Conservation (phyloP, 495 filamentous ascomycete genomes). For the Trichoderma gamsii region DNA sequence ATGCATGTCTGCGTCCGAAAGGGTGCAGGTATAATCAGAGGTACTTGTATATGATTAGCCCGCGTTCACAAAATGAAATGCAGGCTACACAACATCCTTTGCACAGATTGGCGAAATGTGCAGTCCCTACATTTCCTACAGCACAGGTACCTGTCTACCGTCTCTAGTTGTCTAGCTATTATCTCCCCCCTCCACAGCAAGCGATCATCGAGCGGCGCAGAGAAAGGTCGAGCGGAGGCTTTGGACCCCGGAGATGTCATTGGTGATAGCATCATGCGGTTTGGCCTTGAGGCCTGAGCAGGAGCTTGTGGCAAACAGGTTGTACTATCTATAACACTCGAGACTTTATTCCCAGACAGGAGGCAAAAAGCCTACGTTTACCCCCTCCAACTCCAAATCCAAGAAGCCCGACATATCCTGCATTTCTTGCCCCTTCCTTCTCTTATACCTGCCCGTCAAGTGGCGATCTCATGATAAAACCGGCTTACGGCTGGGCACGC, state of each 20-base stretch:
- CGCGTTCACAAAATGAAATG: not conserved
- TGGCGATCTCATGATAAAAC: too few species aligned
- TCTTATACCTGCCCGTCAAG: too few species aligned
- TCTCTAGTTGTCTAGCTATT: not conserved
- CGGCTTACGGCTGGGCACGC: too few species aligned
- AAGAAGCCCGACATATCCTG: too few species aligned
- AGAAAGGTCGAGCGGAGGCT: not conserved
- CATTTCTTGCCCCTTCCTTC: too few species aligned
- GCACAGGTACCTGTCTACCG: not conserved
- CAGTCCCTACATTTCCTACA: not conserved
- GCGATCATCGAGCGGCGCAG: not conserved
- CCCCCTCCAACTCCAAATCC: too few species aligned
- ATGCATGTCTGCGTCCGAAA: constrained; percentile 3
- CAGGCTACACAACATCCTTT: not conserved
- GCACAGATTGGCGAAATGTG: not conserved
- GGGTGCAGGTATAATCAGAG: not conserved
- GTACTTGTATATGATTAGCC: not conserved
- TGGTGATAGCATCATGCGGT: not conserved
- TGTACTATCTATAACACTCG: too few species aligned
- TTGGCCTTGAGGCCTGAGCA: not conserved
- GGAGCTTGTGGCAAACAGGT: not conserved
- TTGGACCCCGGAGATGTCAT: not conserved
- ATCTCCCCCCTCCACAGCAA: not conserved
- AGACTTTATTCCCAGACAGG: not conserved
- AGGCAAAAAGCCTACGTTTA: too few species aligned